A percentile compares a stretch with the other conserved stretches of the same genome.
Conservation (phyloP, 2,329 filamentous ascomycete genomes). For the Lomentospora prolificans region DNA sequence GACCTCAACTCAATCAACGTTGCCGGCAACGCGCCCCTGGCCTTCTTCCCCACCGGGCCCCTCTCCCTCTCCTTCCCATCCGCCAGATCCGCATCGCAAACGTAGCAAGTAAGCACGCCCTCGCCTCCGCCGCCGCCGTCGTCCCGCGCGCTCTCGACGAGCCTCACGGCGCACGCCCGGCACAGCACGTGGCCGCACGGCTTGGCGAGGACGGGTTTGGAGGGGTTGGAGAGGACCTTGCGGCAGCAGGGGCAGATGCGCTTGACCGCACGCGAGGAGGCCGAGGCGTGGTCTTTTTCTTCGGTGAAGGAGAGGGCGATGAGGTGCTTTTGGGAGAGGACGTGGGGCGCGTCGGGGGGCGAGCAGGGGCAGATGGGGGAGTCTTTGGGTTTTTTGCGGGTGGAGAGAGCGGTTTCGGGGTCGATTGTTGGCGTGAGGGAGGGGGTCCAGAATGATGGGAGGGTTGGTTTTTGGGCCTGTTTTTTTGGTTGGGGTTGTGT, state of each 20-base stretch:
- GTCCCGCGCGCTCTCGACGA: conserved; percentile 48
- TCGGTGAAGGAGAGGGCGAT: conserved; percentile 69
- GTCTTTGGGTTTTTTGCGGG: conserved; percentile 53
- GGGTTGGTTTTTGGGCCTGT: conserved; percentile 48
- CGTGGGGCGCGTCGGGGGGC: conserved; percentile 53
- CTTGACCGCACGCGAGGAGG: conserved; percentile 31
- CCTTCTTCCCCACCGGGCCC: conserved; percentile 29
- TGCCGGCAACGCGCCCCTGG: conserved; percentile 49
- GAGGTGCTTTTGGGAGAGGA: conserved; percentile 68
- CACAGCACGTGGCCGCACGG: conserved; percentile 91
- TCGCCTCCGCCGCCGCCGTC: conserved; percentile 28
- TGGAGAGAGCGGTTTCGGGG: conserved; percentile 39
- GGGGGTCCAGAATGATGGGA: conserved; percentile 91
- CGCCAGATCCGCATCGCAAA: conserved; percentile 74
- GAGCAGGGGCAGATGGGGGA: conserved; percentile 71
- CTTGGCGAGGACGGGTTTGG: conserved; percentile 72
- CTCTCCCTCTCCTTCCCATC: background rate
- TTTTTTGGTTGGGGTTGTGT: conserved; percentile 17
- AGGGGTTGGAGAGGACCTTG: conserved; percentile 71
- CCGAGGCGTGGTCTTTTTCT: conserved; percentile 35
- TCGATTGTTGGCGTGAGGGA: conserved; percentile 58
- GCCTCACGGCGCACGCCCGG: conserved; percentile 48
- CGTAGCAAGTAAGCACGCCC: conserved; percentile 58
- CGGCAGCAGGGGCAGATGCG: conserved; percentile 73
- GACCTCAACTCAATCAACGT: conserved; percentile 72